Base-by-base conservation (phyloP, 192 early-diverging fungal species). In the Backusella luteola region DNA sequence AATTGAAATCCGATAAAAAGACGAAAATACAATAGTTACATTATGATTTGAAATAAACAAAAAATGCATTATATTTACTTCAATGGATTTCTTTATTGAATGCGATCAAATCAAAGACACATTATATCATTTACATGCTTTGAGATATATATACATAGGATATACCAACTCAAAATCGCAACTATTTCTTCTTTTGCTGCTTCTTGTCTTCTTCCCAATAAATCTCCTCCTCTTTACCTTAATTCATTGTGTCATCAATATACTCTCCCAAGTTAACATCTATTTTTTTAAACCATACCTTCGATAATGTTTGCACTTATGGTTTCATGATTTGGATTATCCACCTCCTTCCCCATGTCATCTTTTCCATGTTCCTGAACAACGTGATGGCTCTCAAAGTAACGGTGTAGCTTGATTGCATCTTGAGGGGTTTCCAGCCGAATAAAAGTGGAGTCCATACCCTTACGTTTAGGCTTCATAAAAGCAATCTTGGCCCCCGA, bases 191-290 rank as follows among this genome's bases (percentile, higher is more conserved):
- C 12, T 4, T 29, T 32, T 32, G 32, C 12, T 3, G 26, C 36
- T 41, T 69, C 12, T 12, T 38, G n/a, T 78, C 77, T 1, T 73
- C 36, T 36, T 78, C 26, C 77, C 77, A 78, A 69, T 78, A 78
- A 9, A 78, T 49, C 19, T 78, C 59, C 39, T 78, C 77, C 41
- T 78, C 77, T 52, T 73, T 71, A 26, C 77, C 77, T 69, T 32
- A 29, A 12, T 42, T 12, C 0, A 42, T 41, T 19, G 21, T 35
- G 2, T 32, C 52, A 6, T 32, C 42, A 56, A 53, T 63, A 19
- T 32, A 59, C 34, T 21, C 1, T 1, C 15, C 53, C 8, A 53
- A n/a, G 12, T 34, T 1, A 34, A 34, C 23, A 73, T 49, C 5
- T 1, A 11, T 17, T 8, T 36, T 32, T 3, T 32, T 32, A 39